A percentile compares a stretch with the other conserved stretches of the same genome.
These are phyloP conservation scores for Malus fusca DNA, from an alignment of 306 rosid species.

Conservation along the genomic window DNA sequence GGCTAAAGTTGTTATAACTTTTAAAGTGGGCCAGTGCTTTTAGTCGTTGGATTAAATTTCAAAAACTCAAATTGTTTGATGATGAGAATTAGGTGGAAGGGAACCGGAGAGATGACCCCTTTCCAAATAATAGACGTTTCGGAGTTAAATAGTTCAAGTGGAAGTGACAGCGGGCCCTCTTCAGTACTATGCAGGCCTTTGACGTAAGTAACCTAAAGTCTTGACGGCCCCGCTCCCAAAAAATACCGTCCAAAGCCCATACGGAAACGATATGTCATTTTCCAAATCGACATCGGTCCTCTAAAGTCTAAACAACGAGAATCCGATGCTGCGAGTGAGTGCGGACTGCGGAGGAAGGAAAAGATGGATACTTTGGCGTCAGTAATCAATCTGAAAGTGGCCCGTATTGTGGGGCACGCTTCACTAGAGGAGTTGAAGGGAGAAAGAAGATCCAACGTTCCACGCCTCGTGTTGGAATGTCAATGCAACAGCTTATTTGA, in stretches of 20 bases:
- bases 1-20: too few species aligned
- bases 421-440: neutral
- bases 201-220: neutral
- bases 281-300: neutral
- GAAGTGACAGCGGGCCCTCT: neutral
- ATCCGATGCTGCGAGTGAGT: neutral
- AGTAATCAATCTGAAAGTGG: neutral
- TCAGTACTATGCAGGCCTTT: neutral
- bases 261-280: neutral
- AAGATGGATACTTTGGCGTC: neutral
- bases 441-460: neutral
- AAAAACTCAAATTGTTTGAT: too few species aligned
- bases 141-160: neutral
- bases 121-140: neutral
- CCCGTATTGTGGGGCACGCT: neutral
- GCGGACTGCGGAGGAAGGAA: neutral
- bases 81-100: too few species aligned
- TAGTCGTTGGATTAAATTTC: too few species aligned
- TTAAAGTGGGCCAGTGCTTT: too few species aligned
- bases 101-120: too few species aligned
- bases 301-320: neutral
- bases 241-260: neutral
- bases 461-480: neutral
- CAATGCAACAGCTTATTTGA: neutral
- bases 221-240: too few species aligned